Evolutionary conservation across 495 filamentous ascomycete species (phyloP), one percentile per base, ranked within the genome.

Genomic region (Evansstolkia leycettana): DNA sequence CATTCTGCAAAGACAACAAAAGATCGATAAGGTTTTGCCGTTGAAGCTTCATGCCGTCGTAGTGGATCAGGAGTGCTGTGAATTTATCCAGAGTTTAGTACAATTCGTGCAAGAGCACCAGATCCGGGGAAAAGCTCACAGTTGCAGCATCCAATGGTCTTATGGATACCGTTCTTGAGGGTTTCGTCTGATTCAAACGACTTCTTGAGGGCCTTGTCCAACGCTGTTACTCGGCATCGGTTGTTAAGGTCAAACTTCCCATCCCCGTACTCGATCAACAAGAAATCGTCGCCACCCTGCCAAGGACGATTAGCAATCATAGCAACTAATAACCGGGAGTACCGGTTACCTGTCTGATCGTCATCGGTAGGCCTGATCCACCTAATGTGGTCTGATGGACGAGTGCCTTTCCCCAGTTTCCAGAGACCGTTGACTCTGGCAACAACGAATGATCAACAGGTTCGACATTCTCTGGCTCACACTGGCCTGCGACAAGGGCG

Each of bases 181-280:
- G 40, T 47, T 10, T 55, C 43, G n/a, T 53, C 51, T n/a, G n/a
- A n/a, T 1, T 45, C 47, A 4, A 41, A 46, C 6, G 33, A 36
- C 31, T 62, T 47, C 5, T 34, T 47, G 3, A 73, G 41, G 0
- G 48, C 48, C 17, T 64, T 62, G 23, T 65, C 58, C 10, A 72
- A 50, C 1, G 65, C 60, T 2, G 61, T 69, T 11, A 65, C 65
- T 31, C 66, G 49, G 45, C 64, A 70, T 7, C 62, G 59, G 38
- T 71, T 57, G 34, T 70, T 73, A 6, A 72, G 44, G 36, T 73
- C 54, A 39, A 69, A 70, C 5, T 34, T 39, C 5, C 64, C 65
- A 14, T 58, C 38, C 17, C 72, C 72, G 32, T 72, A 72, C 31
- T 75, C 72, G 9, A 76, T 54, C 12, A 76, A 42, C 2, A 76